Evolutionary conservation across 768 basidiomycete species (phyloP), one percentile per base, ranked within the genome.

Genomic region (Sutorius australiensis): DNA sequence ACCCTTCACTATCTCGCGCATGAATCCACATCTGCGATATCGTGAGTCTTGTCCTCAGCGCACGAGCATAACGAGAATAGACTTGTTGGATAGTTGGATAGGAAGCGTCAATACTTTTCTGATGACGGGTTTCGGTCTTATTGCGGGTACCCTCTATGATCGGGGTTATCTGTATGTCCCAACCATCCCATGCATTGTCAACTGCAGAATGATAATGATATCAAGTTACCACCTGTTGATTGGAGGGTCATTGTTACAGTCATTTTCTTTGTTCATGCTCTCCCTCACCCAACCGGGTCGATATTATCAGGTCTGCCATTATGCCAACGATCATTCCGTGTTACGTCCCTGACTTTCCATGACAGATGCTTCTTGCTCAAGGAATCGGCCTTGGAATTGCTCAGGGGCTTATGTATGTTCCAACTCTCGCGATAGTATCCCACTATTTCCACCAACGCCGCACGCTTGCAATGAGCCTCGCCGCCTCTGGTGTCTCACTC

Each of bases 81-180:
- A 32, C 30, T 3, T 34, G 30, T 27, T 37, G 12, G 54, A 36
- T 42, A 71, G 71, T 12, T 75, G 71, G 72, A 75, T 83, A 53
- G 81, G 80, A 38, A 75, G 79, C 28, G 58, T 73, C n/a, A 77
- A 80, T 55, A 58, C 74, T 1, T 73, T 76, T 42, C 62, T 79
- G 10, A 54, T 71, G 16, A 56, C 75, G 17, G 60, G 65, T 0
- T 54, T 66, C n/a, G 72, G 79, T 14, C 50, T 77, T 11, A 31
- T 79, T 34, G 62, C 75, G 5, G 81, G 81, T 3, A 61, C 70
- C 46, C 71, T 75, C 8, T 79, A 76, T 55, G 82, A 83, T 48
- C 69, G 69, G n/a, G 81, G 81, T 49, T 77, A 78, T 66, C 80
- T 78, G 76, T 77, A 53, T 16, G 63, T 55, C 27, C 2, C 5